Evolutionary conservation across 1,139 yeast genomes (phyloP).

Genomic region (Geotrichum armillariae): DNA sequence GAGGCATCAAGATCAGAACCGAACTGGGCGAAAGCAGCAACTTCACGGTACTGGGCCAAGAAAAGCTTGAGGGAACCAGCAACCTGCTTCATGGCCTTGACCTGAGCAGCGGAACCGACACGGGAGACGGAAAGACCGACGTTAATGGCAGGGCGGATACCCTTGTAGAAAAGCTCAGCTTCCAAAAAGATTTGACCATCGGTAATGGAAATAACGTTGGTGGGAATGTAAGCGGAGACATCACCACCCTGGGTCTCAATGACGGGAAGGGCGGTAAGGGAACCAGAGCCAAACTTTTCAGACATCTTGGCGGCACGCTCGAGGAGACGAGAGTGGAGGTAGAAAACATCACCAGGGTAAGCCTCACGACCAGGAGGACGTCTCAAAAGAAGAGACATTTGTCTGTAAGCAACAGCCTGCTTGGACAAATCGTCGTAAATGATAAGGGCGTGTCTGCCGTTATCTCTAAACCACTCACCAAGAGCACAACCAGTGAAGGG

Average conservation of each 20-base stretch:
- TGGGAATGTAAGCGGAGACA: constrained; percentile 97
- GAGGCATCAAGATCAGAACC: constrained; percentile 99
- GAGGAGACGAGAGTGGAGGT: constrained; percentile 92
- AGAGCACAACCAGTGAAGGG: constrained; percentile 99
- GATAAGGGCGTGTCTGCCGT: constrained; percentile 96
- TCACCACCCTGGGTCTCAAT: constrained; percentile 99
- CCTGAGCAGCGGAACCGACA: constrained; percentile 99
- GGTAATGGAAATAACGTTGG: constrained; percentile 95
- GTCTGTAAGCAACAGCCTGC: constrained; percentile 99
- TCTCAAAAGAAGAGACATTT: constrained; percentile 94
- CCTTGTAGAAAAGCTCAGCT: constrained; percentile 99
- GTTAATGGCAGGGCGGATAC: constrained; percentile 99
- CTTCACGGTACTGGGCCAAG: constrained; percentile 99
- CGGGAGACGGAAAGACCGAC: constrained; percentile 99
- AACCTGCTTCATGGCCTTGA: constrained; percentile 99
- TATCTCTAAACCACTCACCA: constrained; percentile 99
- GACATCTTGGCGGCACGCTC: constrained; percentile 99
- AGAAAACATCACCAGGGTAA: constrained; percentile 96
- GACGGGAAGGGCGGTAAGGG: constrained; percentile 93
- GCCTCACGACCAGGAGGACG: constrained; percentile 98
- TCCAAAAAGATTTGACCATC: constrained; percentile 99
- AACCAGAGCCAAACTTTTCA: constrained; percentile 86
- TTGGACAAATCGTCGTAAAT: constrained; percentile 97
- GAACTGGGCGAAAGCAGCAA: constrained; percentile 99
- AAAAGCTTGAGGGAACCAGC: constrained; percentile 99